Percentiles rank a stretch among this genome's conserved stretches.
Conservation (phyloP, 2,329 filamentous ascomycete species). For the Aspergillus piperis region DNA sequence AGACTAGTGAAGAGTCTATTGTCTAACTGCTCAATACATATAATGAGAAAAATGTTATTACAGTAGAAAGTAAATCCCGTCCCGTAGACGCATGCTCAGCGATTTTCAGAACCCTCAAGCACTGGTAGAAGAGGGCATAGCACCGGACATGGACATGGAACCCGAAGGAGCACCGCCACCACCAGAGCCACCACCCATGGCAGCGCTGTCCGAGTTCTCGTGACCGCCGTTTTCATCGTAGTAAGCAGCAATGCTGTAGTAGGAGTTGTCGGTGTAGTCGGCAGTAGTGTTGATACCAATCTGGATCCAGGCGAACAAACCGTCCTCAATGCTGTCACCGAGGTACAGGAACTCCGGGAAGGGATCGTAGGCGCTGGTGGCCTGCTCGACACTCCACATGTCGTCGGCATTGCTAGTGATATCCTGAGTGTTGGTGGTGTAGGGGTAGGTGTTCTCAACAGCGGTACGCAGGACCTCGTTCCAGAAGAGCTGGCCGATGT, state of each 20-base stretch:
- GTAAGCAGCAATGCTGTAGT: conserved; percentile 28
- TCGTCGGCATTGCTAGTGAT: conserved; percentile 49
- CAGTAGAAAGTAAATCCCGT: background rate
- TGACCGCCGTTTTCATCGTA: conserved; percentile 26
- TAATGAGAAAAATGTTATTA: background rate
- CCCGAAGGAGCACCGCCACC: conserved; percentile 17
- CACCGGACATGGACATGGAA: conserved; percentile 12
- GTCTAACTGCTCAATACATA: background rate
- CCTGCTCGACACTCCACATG: conserved; percentile 42
- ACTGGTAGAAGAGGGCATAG: conserved; percentile 4
- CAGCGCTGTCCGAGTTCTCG: conserved; percentile 20
- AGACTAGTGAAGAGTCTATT: background rate
- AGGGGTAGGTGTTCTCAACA: conserved; percentile 47
- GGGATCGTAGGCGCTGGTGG: conserved; percentile 51
- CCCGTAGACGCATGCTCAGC: background rate
- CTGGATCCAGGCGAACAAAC: conserved; percentile 53
- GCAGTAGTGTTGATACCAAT: conserved; percentile 49
- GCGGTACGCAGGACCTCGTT: conserved; percentile 48
- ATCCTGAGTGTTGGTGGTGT: conserved; percentile 30
- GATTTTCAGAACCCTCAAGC: background rate
- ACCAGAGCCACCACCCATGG: conserved; percentile 14
- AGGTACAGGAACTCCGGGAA: conserved; percentile 58
- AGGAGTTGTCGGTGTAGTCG: conserved; percentile 27
- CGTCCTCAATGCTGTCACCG: conserved; percentile 50
- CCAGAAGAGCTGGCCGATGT: conserved; percentile 55